phyloP scores from a whole-genome alignment of 441 rosid genomes.

The Syzygium malaccense region DNA sequence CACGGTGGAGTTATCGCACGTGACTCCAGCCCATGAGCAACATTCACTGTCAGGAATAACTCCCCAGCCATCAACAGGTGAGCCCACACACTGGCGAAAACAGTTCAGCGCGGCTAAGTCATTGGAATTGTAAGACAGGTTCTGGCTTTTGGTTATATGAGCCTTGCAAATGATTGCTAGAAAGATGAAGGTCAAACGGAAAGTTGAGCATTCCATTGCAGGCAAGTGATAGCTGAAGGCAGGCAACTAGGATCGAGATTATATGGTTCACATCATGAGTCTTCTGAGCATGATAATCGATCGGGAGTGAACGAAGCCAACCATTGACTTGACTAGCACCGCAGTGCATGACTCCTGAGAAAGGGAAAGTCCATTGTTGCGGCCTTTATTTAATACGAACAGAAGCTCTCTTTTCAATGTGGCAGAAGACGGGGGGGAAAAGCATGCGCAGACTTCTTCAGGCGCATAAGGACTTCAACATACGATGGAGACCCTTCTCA shows the following conservation, averaged over 20 bases:
- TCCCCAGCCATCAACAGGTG: background rate
- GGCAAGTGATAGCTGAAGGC: background rate
- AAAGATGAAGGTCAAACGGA: background rate
- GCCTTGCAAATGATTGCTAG: background rate
- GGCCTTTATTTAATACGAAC: no score
- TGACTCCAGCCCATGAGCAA: constrained; percentile 4
- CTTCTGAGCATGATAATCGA: background rate
- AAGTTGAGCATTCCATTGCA: background rate
- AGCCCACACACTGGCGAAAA: background rate
- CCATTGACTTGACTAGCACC: background rate
- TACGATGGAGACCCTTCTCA: no score
- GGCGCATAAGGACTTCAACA: no score
- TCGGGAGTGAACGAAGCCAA: background rate
- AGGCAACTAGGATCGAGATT: background rate
- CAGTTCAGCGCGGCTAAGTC: background rate
- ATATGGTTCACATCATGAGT: background rate
- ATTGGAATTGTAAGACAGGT: background rate
- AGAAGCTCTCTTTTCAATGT: no score
- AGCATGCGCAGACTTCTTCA: no score
- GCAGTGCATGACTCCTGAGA: background rate
- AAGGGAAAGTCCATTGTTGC: no score
- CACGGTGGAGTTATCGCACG: background rate
- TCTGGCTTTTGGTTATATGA: background rate
- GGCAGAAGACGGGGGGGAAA: no score
- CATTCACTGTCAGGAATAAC: background rate